Percentiles rank a stretch among this genome's conserved stretches.
phyloP scores from a whole-genome alignment of 2,329 filamentous ascomycete species.

The Xylariaceae sp. region DNA sequence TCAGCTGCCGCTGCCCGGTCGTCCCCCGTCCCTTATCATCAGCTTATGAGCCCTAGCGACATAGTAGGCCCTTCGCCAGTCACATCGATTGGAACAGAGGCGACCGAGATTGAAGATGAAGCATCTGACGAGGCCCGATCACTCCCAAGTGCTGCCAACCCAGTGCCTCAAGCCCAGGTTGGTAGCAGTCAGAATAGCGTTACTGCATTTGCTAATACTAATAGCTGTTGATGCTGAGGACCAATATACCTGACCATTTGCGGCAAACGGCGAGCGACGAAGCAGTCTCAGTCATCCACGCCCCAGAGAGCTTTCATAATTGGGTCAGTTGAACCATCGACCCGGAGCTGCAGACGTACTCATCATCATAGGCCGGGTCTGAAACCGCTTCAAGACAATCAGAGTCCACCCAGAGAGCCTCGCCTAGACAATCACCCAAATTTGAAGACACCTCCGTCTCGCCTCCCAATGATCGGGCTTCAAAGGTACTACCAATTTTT shows the following conservation, averaged over 20 bases:
- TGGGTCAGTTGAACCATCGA: constrained; percentile 66
- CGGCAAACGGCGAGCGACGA: constrained; percentile 73
- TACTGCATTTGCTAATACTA: constrained; percentile 45
- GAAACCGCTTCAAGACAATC: constrained; percentile 47
- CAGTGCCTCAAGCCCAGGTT: constrained; percentile 49
- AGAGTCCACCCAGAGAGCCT: constrained; percentile 46
- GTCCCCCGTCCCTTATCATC: constrained; percentile 60
- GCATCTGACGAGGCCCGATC: constrained; percentile 64
- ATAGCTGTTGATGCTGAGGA: constrained; percentile 54
- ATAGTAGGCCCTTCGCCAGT: constrained; percentile 83
- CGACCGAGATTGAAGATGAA: constrained; percentile 85
- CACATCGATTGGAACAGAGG: constrained; percentile 83
- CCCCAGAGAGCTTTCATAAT: constrained; percentile 79
- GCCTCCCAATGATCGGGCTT: constrained; percentile 44
- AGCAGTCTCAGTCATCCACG: constrained; percentile 89
- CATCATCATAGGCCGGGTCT: constrained; percentile 49
- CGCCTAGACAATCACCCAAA: constrained; percentile 46
- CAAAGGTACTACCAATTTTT: constrained; percentile 43
- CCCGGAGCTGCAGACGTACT: constrained; percentile 27
- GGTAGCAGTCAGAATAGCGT: constrained; percentile 25
- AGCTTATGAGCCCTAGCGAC: constrained; percentile 68
- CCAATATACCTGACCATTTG: constrained; percentile 63
- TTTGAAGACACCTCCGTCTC: constrained; percentile 47
- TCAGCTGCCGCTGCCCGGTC: constrained; percentile 57
- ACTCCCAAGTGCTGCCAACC: constrained; percentile 45